Evolutionary conservation across 805 yeast species (phyloP).

Genomic region (Wickerhamiella spandovensis): DNA sequence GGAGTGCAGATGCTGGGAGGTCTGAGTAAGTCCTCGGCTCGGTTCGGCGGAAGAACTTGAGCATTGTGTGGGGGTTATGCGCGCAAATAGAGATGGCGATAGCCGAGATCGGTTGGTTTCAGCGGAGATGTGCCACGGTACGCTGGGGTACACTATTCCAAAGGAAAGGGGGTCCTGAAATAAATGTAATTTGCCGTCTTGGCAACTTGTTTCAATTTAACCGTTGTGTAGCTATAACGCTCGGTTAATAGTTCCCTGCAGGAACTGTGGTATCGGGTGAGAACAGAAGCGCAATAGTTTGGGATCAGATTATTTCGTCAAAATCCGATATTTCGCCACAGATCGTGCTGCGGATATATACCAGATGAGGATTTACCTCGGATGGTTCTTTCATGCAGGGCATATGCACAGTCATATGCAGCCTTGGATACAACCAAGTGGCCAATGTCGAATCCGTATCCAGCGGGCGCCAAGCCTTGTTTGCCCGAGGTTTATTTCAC

Average conservation of each 20-base stretch:
- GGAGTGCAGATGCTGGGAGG: background rate
- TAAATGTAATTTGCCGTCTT: too few relatives aligned
- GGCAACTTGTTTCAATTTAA: too few relatives aligned
- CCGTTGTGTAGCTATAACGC: background rate
- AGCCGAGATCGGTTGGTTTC: too few relatives aligned
- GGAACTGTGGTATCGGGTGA: background rate
- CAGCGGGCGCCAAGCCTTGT: too few relatives aligned
- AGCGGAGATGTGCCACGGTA: too few relatives aligned
- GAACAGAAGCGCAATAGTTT: background rate
- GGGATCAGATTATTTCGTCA: background rate
- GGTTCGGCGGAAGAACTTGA: background rate
- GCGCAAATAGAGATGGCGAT: too few relatives aligned
- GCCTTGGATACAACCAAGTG: background rate
- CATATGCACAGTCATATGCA: background rate
- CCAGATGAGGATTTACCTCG: background rate
- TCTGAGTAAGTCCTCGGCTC: background rate
- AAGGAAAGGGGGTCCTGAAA: too few relatives aligned
- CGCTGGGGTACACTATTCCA: too few relatives aligned
- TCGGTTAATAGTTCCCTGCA: background rate
- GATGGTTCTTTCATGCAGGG: background rate
- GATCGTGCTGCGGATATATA: background rate
- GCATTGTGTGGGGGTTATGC: background rate
- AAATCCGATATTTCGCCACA: background rate
- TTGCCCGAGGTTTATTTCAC: too few relatives aligned
- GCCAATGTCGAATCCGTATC: background rate